phyloP scores from a whole-genome alignment of 148 eudicot genomes.

The Fagopyrum esculentum region DNA sequence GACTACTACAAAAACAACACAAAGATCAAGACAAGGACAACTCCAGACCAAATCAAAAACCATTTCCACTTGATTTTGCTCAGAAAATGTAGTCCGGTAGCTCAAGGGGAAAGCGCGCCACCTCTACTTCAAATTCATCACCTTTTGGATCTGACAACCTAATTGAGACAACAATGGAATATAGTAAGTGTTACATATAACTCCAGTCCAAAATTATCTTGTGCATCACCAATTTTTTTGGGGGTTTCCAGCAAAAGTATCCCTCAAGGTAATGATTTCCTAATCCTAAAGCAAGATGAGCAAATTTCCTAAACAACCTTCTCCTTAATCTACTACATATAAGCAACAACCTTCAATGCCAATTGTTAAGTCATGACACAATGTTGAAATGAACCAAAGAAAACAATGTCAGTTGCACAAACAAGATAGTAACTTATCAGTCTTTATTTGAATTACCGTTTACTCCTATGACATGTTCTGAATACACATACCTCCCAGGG shows the following conservation, averaged over 20 bases:
- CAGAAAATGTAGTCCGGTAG: constrained; percentile 73
- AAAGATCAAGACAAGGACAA: not conserved
- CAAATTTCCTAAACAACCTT: not conserved
- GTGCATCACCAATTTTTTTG: not conserved
- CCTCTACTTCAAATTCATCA: constrained; percentile 45
- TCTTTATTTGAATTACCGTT: not conserved
- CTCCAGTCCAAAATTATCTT: not conserved
- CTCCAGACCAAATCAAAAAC: not conserved
- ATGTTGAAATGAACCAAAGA: not conserved
- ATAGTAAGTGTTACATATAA: not conserved
- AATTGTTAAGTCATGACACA: not conserved
- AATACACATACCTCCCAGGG: constrained; percentile 72
- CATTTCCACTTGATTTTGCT: not conserved
- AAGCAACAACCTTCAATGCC: not conserved
- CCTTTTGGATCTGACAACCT: constrained; percentile 58
- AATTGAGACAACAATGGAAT: not conserved
- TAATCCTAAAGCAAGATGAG: not conserved
- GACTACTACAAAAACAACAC: not conserved
- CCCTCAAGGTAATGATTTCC: not conserved
- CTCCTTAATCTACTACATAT: not conserved
- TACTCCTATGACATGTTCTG: not conserved
- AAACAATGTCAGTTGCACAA: not conserved
- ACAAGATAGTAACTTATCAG: not conserved
- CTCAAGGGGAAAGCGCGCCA: constrained; percentile 50
- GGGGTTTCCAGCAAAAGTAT: not conserved